phyloP scores from a whole-genome alignment of 2,329 filamentous ascomycete species.

The Zelopaecilomyces penicillatus region DNA sequence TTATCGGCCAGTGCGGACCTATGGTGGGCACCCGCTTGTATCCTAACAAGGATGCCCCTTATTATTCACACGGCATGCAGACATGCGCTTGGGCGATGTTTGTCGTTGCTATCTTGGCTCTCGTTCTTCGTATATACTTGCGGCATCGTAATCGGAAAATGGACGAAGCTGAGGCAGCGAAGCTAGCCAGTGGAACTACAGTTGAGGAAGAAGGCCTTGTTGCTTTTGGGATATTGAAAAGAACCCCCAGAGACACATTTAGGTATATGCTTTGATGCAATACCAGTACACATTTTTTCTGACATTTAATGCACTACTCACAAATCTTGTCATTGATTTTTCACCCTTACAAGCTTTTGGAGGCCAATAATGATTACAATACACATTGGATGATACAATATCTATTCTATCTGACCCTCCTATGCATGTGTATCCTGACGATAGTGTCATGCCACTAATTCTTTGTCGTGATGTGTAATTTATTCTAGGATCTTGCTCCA shows the following conservation, averaged over 20 bases:
- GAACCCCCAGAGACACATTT: constrained; percentile 23
- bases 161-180: constrained; percentile 26
- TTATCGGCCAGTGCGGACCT: constrained; percentile 74
- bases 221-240: constrained; percentile 17
- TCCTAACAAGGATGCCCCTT: constrained; percentile 50
- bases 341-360: not conserved
- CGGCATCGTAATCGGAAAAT: constrained; percentile 40
- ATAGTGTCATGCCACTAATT: no score
- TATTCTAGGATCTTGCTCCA: no score
- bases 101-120: constrained; percentile 47
- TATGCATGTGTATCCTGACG: no score
- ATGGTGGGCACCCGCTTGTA: constrained; percentile 60
- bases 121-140: constrained; percentile 45
- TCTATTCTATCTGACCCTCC: not conserved
- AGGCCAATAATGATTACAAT: constrained; percentile 1
- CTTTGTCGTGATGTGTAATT: no score
- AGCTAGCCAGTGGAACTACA: constrained; percentile 12
- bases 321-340: no score
- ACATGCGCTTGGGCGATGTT: constrained; percentile 56
- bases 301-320: no score
- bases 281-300: not conserved
- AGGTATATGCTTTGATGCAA: constrained; percentile 37
- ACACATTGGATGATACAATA: constrained; percentile 3
- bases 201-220: constrained; percentile 35
- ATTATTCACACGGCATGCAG: constrained; percentile 54